These are phyloP conservation scores for Fonsecaea pugnacius DNA, from an alignment of 2,329 filamentous ascomycete species.

Conservation along the genomic window DNA sequence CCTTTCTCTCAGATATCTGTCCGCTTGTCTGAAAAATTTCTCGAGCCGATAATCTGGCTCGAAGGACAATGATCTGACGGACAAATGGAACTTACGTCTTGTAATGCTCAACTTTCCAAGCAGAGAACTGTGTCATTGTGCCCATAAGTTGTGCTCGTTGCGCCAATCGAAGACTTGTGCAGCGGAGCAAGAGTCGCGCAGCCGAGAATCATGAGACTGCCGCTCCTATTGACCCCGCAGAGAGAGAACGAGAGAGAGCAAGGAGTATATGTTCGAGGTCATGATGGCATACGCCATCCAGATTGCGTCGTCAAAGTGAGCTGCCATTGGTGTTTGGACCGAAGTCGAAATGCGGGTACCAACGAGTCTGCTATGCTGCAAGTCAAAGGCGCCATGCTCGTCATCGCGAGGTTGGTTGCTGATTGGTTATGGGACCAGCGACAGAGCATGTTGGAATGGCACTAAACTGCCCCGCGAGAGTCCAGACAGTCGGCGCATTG, in stretches of 20 bases:
- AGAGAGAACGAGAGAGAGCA: no score
- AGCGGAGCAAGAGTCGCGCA: background rate
- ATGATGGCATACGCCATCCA: background rate
- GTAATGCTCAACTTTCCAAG: background rate
- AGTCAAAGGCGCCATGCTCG: background rate
- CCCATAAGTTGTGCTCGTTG: background rate
- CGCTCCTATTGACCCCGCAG: background rate
- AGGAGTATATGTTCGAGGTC: background rate
- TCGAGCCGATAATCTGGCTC: background rate
- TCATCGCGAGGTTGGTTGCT: background rate
- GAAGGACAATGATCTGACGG: background rate
- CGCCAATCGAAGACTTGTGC: background rate
- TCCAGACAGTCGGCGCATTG: background rate
- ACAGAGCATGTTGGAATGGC: background rate
- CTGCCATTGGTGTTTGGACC: background rate
- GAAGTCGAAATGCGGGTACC: constrained; percentile 41
- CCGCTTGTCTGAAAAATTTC: background rate
- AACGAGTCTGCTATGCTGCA: background rate
- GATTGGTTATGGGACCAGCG: background rate
- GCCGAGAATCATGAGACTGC: background rate
- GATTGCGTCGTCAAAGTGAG: background rate
- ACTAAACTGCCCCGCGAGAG: background rate
- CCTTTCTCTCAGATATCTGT: background rate
- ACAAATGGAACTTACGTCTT: background rate
- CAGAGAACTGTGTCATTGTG: background rate